A percentile compares a stretch with the other conserved stretches of the same genome.
Evolutionary conservation across 495 filamentous ascomycete genomes (phyloP).

Genomic region (Penicillium cinerascens): DNA sequence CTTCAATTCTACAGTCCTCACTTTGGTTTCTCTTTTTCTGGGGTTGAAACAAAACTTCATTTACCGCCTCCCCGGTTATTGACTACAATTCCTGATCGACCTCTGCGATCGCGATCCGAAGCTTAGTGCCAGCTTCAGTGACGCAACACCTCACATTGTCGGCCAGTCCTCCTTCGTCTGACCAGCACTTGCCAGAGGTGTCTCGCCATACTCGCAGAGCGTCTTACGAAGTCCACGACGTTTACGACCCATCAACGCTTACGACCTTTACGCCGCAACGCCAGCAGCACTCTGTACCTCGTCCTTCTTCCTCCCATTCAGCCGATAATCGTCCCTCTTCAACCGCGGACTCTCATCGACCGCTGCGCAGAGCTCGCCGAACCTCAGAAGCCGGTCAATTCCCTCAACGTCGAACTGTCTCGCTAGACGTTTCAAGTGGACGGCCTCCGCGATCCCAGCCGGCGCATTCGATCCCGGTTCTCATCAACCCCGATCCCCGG

Average conservation of each 20-base stretch:
- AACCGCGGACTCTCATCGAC: constrained; percentile 47
- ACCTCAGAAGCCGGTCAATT: constrained; percentile 28
- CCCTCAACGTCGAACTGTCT: constrained; percentile 35
- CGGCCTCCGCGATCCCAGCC: constrained; percentile 18
- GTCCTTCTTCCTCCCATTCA: constrained; percentile 30
- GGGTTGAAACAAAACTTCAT: constrained; percentile 5
- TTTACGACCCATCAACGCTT: constrained; percentile 49
- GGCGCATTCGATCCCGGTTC: constrained; percentile 28
- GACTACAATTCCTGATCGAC: neutral
- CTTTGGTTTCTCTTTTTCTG: constrained; percentile 2
- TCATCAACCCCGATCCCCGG: constrained; percentile 20
- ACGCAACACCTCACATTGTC: constrained; percentile 36
- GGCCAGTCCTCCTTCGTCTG: constrained; percentile 16
- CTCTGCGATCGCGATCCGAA: constrained; percentile 14
- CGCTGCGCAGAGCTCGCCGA: constrained; percentile 48
- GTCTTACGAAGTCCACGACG: constrained; percentile 60
- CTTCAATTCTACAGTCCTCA: neutral
- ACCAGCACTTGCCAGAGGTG: constrained; percentile 35
- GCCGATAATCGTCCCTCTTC: constrained; percentile 47
- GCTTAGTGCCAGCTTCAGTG: constrained; percentile 7
- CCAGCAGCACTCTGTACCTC: constrained; percentile 51
- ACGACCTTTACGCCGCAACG: constrained; percentile 54
- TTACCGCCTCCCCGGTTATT: constrained; percentile 3
- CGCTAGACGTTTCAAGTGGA: constrained; percentile 30
- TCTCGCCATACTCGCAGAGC: constrained; percentile 35